These are phyloP conservation scores for Mycena kentingensis DNA, from an alignment of 768 basidiomycete genomes.

Conservation along the genomic window DNA sequence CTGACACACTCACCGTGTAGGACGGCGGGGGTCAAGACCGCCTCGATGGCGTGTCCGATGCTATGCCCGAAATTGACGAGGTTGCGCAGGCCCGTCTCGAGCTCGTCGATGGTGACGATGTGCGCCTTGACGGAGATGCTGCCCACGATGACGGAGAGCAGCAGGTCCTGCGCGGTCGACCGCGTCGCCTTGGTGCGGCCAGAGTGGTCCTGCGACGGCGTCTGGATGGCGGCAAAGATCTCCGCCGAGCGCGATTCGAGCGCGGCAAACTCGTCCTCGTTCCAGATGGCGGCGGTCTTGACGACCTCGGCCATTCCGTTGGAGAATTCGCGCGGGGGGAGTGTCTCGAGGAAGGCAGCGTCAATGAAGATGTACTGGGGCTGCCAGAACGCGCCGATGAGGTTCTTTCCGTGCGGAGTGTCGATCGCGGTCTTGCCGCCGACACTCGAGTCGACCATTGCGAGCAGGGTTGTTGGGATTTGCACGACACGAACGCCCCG, in stretches of 20 bases:
- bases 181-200: conserved; percentile 66
- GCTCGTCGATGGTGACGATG: conserved; percentile 96
- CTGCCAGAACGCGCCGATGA: conserved; percentile 98
- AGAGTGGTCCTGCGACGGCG: conserved; percentile 59
- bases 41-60: conserved; percentile 98
- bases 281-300: conserved; percentile 99
- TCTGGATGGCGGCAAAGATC: conserved; percentile 83
- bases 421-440: conserved; percentile 99
- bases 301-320: conserved; percentile 99
- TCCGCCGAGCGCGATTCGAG: conserved; percentile 85
- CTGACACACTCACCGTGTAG: conserved; percentile 97
- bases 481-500: conserved; percentile 94
- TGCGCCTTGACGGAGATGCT: conserved; percentile 96
- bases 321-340: conserved; percentile 91
- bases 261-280: conserved; percentile 82
- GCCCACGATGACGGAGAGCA: conserved; percentile 88
- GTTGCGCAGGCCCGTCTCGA: conserved; percentile 95
- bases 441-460: conserved; percentile 98
- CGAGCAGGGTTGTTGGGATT: conserved; percentile 93
- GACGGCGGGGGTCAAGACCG: conserved; percentile 88
- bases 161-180: conserved; percentile 74
- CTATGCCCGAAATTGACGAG: conserved; percentile 99
- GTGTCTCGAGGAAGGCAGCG: conserved; percentile 90
- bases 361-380: conserved; percentile 98
- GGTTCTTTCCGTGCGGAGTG: conserved; percentile 96